Evolutionary conservation across 2,329 filamentous ascomycete species (phyloP).

Genomic region (Colletotrichum cordylinicola): DNA sequence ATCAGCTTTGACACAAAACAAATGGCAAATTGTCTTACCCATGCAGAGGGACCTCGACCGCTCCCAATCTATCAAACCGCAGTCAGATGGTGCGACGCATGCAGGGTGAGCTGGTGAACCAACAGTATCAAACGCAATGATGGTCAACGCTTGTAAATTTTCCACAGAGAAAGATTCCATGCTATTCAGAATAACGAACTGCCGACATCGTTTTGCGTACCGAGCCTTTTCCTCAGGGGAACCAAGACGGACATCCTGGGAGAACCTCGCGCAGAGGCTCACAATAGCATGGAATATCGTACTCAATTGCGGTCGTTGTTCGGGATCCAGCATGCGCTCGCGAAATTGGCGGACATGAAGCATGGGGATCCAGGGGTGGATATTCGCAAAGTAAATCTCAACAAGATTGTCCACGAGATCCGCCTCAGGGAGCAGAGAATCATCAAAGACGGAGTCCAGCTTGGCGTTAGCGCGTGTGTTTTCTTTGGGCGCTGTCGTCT

Average conservation of each 20-base stretch:
- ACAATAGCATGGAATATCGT: conserved; percentile 43
- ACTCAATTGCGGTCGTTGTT: conserved; percentile 24
- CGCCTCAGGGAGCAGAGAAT: conserved; percentile 26
- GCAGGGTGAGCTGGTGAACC: background rate
- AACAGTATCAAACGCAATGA: conserved; percentile 40
- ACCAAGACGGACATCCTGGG: conserved; percentile 29
- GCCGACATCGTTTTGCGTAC: conserved; percentile 29
- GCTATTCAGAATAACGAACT: conserved; percentile 35
- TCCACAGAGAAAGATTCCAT: conserved; percentile 40
- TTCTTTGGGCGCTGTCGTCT: background rate
- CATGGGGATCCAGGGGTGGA: conserved; percentile 46
- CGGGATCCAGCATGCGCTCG: conserved; percentile 22
- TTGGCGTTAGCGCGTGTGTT: background rate
- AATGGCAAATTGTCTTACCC: conserved; percentile 21
- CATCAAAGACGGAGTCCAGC: background rate
- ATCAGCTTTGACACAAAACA: background rate
- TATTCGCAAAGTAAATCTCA: conserved; percentile 38
- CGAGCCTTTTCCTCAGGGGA: conserved; percentile 11
- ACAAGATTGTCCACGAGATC: conserved; percentile 38
- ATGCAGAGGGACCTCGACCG: conserved; percentile 37
- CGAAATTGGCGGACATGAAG: conserved; percentile 35
- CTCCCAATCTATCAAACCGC: conserved; percentile 32
- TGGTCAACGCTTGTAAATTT: conserved; percentile 38
- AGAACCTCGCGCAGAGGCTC: conserved; percentile 31
- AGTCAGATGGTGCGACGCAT: background rate